These are phyloP conservation scores for Prunella vulgaris DNA, from an alignment of 257 asterid genomes.

Conservation along the genomic window DNA sequence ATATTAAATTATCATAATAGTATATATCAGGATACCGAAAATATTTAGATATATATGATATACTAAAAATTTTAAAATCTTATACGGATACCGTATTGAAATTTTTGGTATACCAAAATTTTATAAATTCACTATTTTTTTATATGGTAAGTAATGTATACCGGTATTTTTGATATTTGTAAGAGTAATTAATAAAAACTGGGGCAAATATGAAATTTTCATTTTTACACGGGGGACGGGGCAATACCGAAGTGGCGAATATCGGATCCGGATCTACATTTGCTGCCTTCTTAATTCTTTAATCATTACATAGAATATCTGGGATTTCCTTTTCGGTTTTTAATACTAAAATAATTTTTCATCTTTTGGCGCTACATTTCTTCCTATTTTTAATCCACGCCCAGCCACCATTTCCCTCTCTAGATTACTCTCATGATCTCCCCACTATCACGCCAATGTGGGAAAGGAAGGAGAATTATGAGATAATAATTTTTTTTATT, in stretches of 20 bases:
- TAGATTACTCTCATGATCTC: conserved; percentile 3
- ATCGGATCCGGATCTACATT: neutral
- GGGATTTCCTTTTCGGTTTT: neutral
- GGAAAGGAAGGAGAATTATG: neutral
- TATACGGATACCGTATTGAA: too few relatives aligned
- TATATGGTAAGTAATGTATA: too few relatives aligned
- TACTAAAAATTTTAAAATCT: too few relatives aligned
- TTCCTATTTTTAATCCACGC: conserved; percentile 5
- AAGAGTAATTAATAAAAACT: neutral
- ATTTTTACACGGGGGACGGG: neutral
- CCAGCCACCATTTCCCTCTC: conserved; percentile 18
- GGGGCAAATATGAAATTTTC: conserved; percentile 13
- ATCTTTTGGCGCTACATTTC: conserved; percentile 29
- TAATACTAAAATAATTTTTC: neutral
- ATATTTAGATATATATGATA: too few relatives aligned
- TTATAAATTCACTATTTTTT: too few relatives aligned
- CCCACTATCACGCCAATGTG: conserved; percentile 3
- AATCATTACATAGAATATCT: conserved; percentile 2
- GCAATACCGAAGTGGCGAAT: neutral
- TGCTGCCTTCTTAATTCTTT: neutral
- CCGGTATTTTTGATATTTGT: too few relatives aligned
- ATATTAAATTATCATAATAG: too few relatives aligned
- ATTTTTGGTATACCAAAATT: too few relatives aligned
- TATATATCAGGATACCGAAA: too few relatives aligned
- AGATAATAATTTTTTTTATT: neutral